phyloP scores from a whole-genome alignment of 2,329 filamentous ascomycete species.

The Periconia sp. region DNA sequence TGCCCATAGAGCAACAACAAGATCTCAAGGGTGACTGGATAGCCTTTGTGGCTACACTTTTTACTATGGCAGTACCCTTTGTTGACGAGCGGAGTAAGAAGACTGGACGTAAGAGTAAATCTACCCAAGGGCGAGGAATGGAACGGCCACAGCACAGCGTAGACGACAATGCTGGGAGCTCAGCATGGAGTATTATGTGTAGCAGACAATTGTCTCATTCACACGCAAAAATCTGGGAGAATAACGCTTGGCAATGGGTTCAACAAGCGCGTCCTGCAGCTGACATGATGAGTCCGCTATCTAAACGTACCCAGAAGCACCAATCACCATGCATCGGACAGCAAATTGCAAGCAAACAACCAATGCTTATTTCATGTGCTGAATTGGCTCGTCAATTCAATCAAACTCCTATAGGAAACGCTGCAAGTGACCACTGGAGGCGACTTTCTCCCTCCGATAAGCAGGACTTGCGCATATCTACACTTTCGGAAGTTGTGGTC shows the following conservation, averaged over 20 bases:
- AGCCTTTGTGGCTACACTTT: conserved; percentile 45
- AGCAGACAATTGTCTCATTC: conserved; percentile 24
- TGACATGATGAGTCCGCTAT: conserved; percentile 24
- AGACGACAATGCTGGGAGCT: conserved; percentile 23
- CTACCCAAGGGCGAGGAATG: conserved; percentile 24
- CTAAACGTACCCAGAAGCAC: conserved; percentile 17
- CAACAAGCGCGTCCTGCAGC: conserved; percentile 27
- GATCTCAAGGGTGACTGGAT: conserved; percentile 35
- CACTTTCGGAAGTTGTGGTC: conserved; percentile 67
- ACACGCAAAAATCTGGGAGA: conserved; percentile 34
- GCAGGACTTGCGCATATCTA: conserved; percentile 52
- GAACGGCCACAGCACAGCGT: conserved; percentile 25
- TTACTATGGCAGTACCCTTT: conserved; percentile 41
- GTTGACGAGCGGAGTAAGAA: conserved; percentile 33
- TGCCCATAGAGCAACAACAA: conserved; percentile 13
- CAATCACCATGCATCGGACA: conserved; percentile 19
- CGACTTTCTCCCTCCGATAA: conserved; percentile 52
- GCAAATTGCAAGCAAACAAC: conserved; percentile 32
- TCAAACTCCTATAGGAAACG: conserved; percentile 38
- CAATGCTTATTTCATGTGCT: conserved; percentile 28
- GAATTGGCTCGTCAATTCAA: conserved; percentile 37
- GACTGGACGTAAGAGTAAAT: conserved; percentile 17
- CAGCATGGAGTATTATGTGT: conserved; percentile 40
- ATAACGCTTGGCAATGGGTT: conserved; percentile 38
- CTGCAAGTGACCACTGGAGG: conserved; percentile 53